Percentiles rank a stretch among this genome's conserved stretches.
phyloP scores from a whole-genome alignment of 768 basidiomycete genomes.

The Termitomyces sp. region DNA sequence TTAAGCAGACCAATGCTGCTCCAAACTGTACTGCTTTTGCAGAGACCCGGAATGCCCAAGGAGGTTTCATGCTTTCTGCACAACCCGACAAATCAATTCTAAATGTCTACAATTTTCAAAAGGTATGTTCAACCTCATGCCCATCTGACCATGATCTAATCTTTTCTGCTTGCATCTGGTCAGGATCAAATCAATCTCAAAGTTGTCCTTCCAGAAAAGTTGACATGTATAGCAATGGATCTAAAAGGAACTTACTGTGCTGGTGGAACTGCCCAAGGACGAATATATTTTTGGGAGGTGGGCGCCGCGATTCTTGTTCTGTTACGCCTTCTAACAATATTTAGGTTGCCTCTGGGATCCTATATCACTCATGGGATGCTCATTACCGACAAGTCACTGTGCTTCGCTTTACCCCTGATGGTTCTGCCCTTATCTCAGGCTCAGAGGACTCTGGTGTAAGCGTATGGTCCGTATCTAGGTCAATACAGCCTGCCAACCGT shows the following conservation, averaged over 20 bases:
- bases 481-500: conserved; percentile 22
- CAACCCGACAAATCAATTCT: conserved; percentile 87
- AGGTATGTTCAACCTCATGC: conserved; percentile 39
- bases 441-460: conserved; percentile 87
- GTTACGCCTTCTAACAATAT: conserved; percentile 1
- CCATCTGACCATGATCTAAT: not conserved
- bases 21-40: conserved; percentile 64
- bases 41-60: conserved; percentile 63
- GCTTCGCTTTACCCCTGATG: conserved; percentile 79
- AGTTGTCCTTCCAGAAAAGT: conserved; percentile 84
- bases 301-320: not conserved
- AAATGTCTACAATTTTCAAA: conserved; percentile 92
- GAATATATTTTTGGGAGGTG: conserved; percentile 96
- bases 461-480: conserved; percentile 90
- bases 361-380: conserved; percentile 90
- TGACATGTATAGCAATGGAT: conserved; percentile 77
- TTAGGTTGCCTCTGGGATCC: conserved; percentile 88
- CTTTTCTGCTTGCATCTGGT: conserved; percentile 5
- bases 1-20: conserved; percentile 76
- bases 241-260: conserved; percentile 71
- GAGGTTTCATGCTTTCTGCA: conserved; percentile 79
- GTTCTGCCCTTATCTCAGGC: conserved; percentile 73
- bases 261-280: conserved; percentile 82
- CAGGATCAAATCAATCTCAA: conserved; percentile 89
- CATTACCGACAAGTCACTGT: conserved; percentile 89